Conservation (phyloP, 1,139 yeast species). For the Debaryomycetaceae sp. region DNA sequence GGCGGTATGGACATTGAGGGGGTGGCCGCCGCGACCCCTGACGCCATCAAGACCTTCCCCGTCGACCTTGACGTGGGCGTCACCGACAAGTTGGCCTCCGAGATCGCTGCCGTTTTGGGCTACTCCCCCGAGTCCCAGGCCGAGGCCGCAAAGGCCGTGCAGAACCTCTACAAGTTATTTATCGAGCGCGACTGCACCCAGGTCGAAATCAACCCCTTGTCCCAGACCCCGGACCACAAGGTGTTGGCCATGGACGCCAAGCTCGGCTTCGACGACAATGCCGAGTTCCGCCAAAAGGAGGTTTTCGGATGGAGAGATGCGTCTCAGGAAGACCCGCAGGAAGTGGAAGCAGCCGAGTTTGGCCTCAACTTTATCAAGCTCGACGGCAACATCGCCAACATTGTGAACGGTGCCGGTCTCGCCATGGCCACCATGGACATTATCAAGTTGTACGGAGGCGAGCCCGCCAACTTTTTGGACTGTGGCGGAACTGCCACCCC, state of each 20-base stretch:
- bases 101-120: slow-evolving; percentile 73
- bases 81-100: slow-evolving; percentile 62
- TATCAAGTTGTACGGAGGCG: slow-evolving; percentile 96
- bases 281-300: slow-evolving; percentile 88
- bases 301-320: slow-evolving; percentile 90
- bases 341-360: slow-evolving; percentile 80
- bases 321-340: slow-evolving; percentile 97
- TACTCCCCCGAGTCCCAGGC: slow-evolving; percentile 70
- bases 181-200: slow-evolving; percentile 91
- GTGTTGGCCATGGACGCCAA: slow-evolving; percentile 99
- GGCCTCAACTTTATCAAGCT: slow-evolving; percentile 94
- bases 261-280: slow-evolving; percentile 97
- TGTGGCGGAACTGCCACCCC: slow-evolving; percentile 99
- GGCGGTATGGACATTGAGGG: slow-evolving; percentile 99
- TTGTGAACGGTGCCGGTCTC: slow-evolving; percentile 98
- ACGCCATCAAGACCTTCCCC: slow-evolving; percentile 83
- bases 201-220: slow-evolving; percentile 95
- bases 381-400: slow-evolving; percentile 97
- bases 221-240: slow-evolving; percentile 83
- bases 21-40: slow-evolving; percentile 87
- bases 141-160: slow-evolving; percentile 80
- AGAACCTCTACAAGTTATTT: slow-evolving; percentile 82
- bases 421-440: slow-evolving; percentile 99
- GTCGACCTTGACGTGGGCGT: slow-evolving; percentile 73
- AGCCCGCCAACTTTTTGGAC: slow-evolving; percentile 97